These are phyloP conservation scores for Yarrowia sp. DNA, from an alignment of 805 yeast genomes.

Conservation along the genomic window DNA sequence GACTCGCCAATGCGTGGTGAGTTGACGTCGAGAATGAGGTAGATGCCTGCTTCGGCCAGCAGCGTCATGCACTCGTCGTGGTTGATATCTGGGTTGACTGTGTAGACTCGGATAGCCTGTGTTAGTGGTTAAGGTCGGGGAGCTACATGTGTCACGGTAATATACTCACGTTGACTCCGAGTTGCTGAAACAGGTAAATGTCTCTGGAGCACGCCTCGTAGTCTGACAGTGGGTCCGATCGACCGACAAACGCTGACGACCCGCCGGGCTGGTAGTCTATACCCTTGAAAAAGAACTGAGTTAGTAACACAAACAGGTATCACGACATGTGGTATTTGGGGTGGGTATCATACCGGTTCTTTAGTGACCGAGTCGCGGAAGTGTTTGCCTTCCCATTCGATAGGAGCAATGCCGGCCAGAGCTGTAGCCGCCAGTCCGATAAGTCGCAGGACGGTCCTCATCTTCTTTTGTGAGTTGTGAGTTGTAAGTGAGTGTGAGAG, in stretches of 20 bases:
- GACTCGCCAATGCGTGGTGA: slow-evolving; percentile 64
- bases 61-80: slow-evolving; percentile 79
- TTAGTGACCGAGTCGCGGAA: slow-evolving; percentile 21
- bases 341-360: slow-evolving; percentile 22
- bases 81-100: slow-evolving; percentile 66
- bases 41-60: slow-evolving; percentile 82
- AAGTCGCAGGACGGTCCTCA: slow-evolving; percentile 5
- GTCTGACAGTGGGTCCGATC: slow-evolving; percentile 77
- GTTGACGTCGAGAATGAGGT: slow-evolving; percentile 84
- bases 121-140: too few species aligned
- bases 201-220: slow-evolving; percentile 69
- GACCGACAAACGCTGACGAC: slow-evolving; percentile 55
- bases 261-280: slow-evolving; percentile 97
- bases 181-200: slow-evolving; percentile 54
- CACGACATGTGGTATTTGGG: background rate
- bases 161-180: slow-evolving; percentile 55
- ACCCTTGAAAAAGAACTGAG: slow-evolving; percentile 43
- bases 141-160: background rate
- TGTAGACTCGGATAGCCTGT: slow-evolving; percentile 72
- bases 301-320: slow-evolving; percentile 18
- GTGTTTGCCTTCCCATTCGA: slow-evolving; percentile 23
- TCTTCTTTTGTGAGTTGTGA: background rate
- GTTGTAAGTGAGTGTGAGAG: background rate
- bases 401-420: slow-evolving; percentile 20
- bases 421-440: slow-evolving; percentile 9